These are phyloP conservation scores for Thraustochytrium sp. DNA, from an alignment of 352 stramenopile genomes.

Conservation along the genomic window DNA sequence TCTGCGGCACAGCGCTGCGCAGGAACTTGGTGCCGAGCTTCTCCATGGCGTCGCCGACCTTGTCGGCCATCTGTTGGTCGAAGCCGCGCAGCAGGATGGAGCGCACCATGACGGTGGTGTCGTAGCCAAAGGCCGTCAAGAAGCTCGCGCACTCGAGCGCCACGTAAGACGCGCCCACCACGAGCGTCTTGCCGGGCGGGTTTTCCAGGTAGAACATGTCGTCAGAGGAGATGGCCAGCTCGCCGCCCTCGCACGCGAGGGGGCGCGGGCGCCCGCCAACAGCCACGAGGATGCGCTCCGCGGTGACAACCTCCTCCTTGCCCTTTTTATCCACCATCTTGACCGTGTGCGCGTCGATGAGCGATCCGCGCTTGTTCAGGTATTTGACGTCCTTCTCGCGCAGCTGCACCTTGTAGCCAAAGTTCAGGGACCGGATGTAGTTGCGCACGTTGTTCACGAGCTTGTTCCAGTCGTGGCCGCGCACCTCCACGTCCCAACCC, in stretches of 20 bases:
- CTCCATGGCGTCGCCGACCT: slow-evolving; percentile 87
- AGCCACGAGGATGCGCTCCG: slow-evolving; percentile 85
- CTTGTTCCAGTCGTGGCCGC: slow-evolving; percentile 76
- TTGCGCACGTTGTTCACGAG: slow-evolving; percentile 87
- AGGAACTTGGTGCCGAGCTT: slow-evolving; percentile 83
- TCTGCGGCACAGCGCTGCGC: slow-evolving; percentile 73
- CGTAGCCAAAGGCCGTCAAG: slow-evolving; percentile 85
- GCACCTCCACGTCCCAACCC: slow-evolving; percentile 63
- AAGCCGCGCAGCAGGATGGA: slow-evolving; percentile 94
- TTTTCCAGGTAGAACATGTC: slow-evolving; percentile 55
- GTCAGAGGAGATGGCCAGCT: slow-evolving; percentile 83
- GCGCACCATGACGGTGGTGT: slow-evolving; percentile 93
- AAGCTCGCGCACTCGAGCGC: slow-evolving; percentile 96
- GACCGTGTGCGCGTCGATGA: slow-evolving; percentile 83
- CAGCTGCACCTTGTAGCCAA: slow-evolving; percentile 94
- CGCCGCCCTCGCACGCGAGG: slow-evolving; percentile 76
- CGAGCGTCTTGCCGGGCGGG: slow-evolving; percentile 89
- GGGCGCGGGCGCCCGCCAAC: slow-evolving; percentile 83
- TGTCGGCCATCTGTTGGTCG: slow-evolving; percentile 89
- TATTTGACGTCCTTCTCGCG: slow-evolving; percentile 89
- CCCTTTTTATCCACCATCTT: slow-evolving; percentile 77
- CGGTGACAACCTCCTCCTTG: slow-evolving; percentile 72
- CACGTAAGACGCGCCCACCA: slow-evolving; percentile 95
- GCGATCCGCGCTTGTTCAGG: slow-evolving; percentile 71
- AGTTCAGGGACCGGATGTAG: slow-evolving; percentile 96